Percentiles rank a stretch among this genome's conserved stretches.
phyloP scores from a whole-genome alignment of 345 rosid genomes.

The Citrus hindsii region DNA sequence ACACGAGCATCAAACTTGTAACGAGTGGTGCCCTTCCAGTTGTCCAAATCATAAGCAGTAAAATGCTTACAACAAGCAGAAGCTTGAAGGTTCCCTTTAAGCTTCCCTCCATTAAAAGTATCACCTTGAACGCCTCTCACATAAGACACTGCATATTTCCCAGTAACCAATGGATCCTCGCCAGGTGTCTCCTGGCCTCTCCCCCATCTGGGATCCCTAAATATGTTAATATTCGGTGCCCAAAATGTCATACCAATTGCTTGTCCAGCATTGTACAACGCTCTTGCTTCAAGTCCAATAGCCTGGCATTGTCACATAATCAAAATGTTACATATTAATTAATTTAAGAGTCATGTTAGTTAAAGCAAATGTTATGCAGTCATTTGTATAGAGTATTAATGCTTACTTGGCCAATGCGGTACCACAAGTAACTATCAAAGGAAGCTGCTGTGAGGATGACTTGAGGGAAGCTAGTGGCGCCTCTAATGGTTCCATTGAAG shows the following conservation, averaged over 20 bases:
- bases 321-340: neutral
- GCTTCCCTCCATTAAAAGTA: slow-evolving; percentile 38
- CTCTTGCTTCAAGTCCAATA: slow-evolving; percentile 68
- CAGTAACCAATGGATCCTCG: slow-evolving; percentile 68
- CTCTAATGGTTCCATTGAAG: slow-evolving; percentile 47
- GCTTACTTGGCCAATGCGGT: slow-evolving; percentile 77
- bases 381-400: too few relatives aligned
- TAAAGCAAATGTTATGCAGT: neutral
- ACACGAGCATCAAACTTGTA: slow-evolving; percentile 77
- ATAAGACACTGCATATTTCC: slow-evolving; percentile 61
- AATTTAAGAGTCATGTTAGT: neutral
- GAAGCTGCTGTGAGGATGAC: slow-evolving; percentile 84
- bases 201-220: slow-evolving; percentile 94
- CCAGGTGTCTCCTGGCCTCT: slow-evolving; percentile 94
- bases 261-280: slow-evolving; percentile 61
- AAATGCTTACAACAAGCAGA: slow-evolving; percentile 91
- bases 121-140: slow-evolving; percentile 83
- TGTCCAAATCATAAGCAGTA: slow-evolving; percentile 88
- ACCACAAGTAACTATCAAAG: slow-evolving; percentile 67
- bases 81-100: slow-evolving; percentile 48
- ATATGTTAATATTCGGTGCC: slow-evolving; percentile 84
- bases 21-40: slow-evolving; percentile 72
- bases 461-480: slow-evolving; percentile 92
- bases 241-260: slow-evolving; percentile 71
- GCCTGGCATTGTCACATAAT: slow-evolving; percentile 20